phyloP scores from a whole-genome alignment of 176 grass and related monocot genomes.

The Pontederia crassipes region DNA sequence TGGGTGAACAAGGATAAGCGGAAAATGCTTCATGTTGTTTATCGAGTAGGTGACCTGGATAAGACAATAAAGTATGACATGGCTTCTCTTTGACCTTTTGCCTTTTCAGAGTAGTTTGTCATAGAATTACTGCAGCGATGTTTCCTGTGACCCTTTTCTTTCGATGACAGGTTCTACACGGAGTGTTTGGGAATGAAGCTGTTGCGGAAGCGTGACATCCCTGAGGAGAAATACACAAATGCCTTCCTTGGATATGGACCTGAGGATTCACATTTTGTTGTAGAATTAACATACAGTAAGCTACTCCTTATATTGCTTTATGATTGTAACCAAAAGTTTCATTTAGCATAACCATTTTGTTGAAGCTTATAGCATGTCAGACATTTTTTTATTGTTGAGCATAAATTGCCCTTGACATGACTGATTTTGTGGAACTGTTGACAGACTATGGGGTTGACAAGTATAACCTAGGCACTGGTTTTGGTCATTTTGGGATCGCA shows the following conservation, averaged over 20 bases:
- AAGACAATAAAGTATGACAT: slow-evolving; percentile 81
- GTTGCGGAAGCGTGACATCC: slow-evolving; percentile 70
- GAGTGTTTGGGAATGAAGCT: slow-evolving; percentile 93
- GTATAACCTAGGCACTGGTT: slow-evolving; percentile 69
- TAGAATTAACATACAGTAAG: slow-evolving; percentile 95
- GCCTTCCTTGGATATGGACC: slow-evolving; percentile 90
- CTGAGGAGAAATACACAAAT: slow-evolving; percentile 94
- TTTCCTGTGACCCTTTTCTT: slow-evolving; percentile 7
- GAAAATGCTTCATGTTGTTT: slow-evolving; percentile 86
- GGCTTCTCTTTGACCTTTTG: slow-evolving; percentile 2
- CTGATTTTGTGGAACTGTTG: slow-evolving; percentile 4
- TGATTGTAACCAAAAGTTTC: neutral
- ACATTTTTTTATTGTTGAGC: neutral
- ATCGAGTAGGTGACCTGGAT: slow-evolving; percentile 85
- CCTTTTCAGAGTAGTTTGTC: neutral
- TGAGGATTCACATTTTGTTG: slow-evolving; percentile 88
- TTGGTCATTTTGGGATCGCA: slow-evolving; percentile 89
- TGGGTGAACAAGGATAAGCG: slow-evolving; percentile 77
- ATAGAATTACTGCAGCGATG: neutral
- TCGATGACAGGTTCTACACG: slow-evolving; percentile 59
- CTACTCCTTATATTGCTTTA: slow-evolving; percentile 4
- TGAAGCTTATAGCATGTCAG: too few relatives aligned
- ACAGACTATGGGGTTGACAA: slow-evolving; percentile 89
- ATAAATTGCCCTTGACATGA: neutral
- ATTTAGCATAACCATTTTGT: too few relatives aligned